phyloP scores from a whole-genome alignment of 2,329 filamentous ascomycete genomes.

The Alternaria solani region DNA sequence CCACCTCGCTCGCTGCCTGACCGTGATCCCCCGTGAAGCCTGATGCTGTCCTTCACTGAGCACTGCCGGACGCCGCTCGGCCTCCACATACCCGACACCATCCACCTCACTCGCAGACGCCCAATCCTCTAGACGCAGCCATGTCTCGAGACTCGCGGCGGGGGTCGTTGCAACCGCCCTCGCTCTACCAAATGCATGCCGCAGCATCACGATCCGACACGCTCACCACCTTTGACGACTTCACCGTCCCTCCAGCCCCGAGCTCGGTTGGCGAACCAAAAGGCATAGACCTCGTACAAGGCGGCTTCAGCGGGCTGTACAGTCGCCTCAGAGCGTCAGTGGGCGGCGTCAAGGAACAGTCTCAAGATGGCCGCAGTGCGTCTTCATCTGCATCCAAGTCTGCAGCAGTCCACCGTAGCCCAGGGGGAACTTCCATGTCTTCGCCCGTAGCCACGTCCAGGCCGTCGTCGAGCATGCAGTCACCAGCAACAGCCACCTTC shows the following conservation, averaged over 20 bases:
- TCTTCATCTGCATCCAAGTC: constrained; percentile 24
- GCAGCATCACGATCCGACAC: constrained; percentile 85
- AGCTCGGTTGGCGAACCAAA: constrained; percentile 71
- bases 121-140: constrained; percentile 15
- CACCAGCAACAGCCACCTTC: constrained; percentile 48
- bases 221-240: constrained; percentile 93
- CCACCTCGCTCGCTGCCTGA: background rate
- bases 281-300: constrained; percentile 77
- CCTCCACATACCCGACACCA: constrained; percentile 6
- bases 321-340: constrained; percentile 84
- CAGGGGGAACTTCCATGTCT: constrained; percentile 41
- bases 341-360: constrained; percentile 69
- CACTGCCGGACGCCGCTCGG: constrained; percentile 14
- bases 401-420: constrained; percentile 24
- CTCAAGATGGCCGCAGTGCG: constrained; percentile 32
- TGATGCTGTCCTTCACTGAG: constrained; percentile 30
- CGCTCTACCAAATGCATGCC: constrained; percentile 84
- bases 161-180: constrained; percentile 30
- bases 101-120: constrained; percentile 4
- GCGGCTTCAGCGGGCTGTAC: constrained; percentile 88
- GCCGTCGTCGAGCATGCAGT: constrained; percentile 50
- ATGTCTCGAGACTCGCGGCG: constrained; percentile 40
- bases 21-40: constrained; percentile 22
- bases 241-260: constrained; percentile 73
- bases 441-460: constrained; percentile 49